A percentile compares a stretch with the other conserved stretches of the same genome.
Conservation (phyloP, 257 asterid genomes). For the Plantago major region DNA sequence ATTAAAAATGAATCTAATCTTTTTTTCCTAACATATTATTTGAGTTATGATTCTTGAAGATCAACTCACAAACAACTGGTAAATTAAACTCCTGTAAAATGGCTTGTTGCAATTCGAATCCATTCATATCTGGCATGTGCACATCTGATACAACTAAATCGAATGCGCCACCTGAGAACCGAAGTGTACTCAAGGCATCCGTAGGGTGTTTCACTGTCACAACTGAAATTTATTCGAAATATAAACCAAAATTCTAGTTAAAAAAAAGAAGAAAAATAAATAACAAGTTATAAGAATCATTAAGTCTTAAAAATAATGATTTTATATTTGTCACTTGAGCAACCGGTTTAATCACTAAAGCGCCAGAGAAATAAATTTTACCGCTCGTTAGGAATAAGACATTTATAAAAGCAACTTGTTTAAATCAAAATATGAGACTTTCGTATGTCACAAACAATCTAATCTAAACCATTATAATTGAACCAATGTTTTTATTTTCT, state of each 20-base stretch:
- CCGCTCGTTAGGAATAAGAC: too few species aligned
- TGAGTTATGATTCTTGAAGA: background rate
- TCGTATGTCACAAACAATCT: too few species aligned
- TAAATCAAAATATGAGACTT: too few species aligned
- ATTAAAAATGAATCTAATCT: too few species aligned
- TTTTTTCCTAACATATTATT: too few species aligned
- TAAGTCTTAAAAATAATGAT: too few species aligned
- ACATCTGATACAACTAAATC: constrained; percentile 48
- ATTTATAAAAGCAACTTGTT: too few species aligned
- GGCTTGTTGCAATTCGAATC: constrained; percentile 39
- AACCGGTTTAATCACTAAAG: too few species aligned
- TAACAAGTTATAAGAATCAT: background rate
- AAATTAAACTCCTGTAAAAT: constrained; percentile 40
- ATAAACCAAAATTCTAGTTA: background rate
- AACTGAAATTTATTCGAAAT: constrained; percentile 20
- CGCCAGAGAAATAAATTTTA: too few species aligned
- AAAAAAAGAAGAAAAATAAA: background rate
- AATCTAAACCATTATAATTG: too few species aligned
- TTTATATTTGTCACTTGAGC: too few species aligned
- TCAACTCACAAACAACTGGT: constrained; percentile 48
- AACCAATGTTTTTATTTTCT: too few species aligned
- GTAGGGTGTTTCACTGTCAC: constrained; percentile 39
- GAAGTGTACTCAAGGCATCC: constrained; percentile 44
- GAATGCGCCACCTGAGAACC: constrained; percentile 33
- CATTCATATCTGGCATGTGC: constrained; percentile 49